These are phyloP conservation scores for Dittrichia graveolens DNA, from an alignment of 129 eudicot species.

Conservation along the genomic window DNA sequence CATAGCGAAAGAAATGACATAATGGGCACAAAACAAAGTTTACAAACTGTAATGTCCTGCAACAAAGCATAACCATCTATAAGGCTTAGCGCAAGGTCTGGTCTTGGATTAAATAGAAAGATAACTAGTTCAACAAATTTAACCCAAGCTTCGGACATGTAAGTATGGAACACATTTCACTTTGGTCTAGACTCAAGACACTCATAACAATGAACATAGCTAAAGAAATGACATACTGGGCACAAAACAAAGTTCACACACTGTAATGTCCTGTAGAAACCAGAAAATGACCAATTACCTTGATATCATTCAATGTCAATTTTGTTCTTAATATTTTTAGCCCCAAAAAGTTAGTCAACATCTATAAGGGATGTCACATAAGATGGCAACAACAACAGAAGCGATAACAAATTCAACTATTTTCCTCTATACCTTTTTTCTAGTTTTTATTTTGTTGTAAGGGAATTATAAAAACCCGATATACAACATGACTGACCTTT, in stretches of 20 bases:
- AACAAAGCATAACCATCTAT: no score
- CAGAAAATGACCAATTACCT: neutral
- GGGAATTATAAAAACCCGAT: conserved; percentile 21
- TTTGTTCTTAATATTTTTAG: neutral
- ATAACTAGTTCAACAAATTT: no score
- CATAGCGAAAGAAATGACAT: neutral
- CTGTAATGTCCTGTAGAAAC: conserved; percentile 10
- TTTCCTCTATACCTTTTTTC: conserved; percentile 34
- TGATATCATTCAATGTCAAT: neutral
- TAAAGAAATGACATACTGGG: no score
- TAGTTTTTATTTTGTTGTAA: conserved; percentile 25
- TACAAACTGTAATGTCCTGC: neutral
- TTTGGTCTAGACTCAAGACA: no score
- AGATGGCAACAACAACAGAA: conserved; percentile 15
- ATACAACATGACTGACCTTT: conserved; percentile 34
- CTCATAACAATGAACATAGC: no score
- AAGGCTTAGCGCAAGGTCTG: no score
- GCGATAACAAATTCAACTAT: conserved; percentile 3
- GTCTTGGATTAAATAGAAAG: no score
- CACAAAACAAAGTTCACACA: no score
- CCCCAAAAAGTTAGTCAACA: neutral
- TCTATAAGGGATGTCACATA: conserved; percentile 15
- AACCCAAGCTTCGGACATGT: no score
- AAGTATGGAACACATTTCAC: no score
- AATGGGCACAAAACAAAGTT: neutral